Evolutionary conservation across 805 yeast genomes (phyloP).

Genomic region (Komagataella pastoris): DNA sequence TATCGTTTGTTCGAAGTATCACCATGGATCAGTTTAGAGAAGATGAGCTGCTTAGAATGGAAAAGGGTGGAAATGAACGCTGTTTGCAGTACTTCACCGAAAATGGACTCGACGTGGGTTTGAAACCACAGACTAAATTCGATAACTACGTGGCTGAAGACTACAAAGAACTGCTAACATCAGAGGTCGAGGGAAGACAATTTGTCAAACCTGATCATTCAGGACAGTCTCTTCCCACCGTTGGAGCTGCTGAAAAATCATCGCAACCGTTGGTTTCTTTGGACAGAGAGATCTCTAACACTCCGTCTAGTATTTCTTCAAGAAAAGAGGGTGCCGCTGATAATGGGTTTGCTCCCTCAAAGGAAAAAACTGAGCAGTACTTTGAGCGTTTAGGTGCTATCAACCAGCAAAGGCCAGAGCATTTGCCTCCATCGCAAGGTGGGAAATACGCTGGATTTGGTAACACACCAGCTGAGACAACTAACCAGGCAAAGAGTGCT

Average conservation of each 20-base stretch:
- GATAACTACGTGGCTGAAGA: slow-evolving; percentile 91
- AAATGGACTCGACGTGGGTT: slow-evolving; percentile 54
- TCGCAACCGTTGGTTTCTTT: slow-evolving; percentile 1
- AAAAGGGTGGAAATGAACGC: slow-evolving; percentile 79
- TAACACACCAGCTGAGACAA: slow-evolving; percentile 43
- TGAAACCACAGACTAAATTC: slow-evolving; percentile 66
- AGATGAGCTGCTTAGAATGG: slow-evolving; percentile 85
- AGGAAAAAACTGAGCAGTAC: slow-evolving; percentile 63
- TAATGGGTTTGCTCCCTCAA: slow-evolving; percentile 8
- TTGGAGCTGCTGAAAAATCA: not conserved
- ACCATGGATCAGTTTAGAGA: slow-evolving; percentile 98
- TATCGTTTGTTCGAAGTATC: slow-evolving; percentile 90
- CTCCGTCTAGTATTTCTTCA: slow-evolving; percentile 3
- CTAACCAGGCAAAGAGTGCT: slow-evolving; percentile 6
- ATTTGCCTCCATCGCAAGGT: slow-evolving; percentile 86
- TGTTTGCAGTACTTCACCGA: slow-evolving; percentile 54
- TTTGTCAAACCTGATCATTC: slow-evolving; percentile 56
- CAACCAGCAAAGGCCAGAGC: slow-evolving; percentile 61
- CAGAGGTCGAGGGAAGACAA: slow-evolving; percentile 58
- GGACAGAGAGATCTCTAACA: slow-evolving; percentile 1
- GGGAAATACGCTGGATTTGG: slow-evolving; percentile 92
- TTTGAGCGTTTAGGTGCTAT: slow-evolving; percentile 68
- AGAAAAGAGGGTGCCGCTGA: slow-evolving; percentile 5
- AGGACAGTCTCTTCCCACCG: slow-evolving; percentile 26
- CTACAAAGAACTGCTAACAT: slow-evolving; percentile 70